phyloP scores from a whole-genome alignment of 2,329 filamentous ascomycete genomes.

The Chalaropsis thielavioides region DNA sequence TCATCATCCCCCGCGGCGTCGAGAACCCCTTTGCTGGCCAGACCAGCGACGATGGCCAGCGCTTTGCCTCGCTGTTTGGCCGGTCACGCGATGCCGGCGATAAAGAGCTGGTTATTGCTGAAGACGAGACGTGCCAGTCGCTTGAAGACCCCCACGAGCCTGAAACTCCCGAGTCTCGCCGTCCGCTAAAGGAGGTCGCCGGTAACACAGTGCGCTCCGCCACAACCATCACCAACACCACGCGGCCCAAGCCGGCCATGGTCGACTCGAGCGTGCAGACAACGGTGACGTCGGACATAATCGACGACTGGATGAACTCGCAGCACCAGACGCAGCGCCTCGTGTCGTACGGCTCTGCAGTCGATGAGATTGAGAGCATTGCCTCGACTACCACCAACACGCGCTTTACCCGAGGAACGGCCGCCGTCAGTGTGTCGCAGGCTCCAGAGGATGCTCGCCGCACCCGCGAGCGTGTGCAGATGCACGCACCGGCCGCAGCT shows the following conservation, averaged over 20 bases:
- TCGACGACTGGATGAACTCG: conserved; percentile 58
- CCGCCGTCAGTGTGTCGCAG: conserved; percentile 30
- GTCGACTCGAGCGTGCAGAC: conserved; percentile 53
- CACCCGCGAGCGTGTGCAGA: conserved; percentile 2
- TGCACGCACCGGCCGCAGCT: background rate
- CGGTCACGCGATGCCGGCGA: conserved; percentile 22
- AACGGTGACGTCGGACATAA: conserved; percentile 62
- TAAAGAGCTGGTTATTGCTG: conserved; percentile 37
- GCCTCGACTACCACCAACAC: conserved; percentile 27
- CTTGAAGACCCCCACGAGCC: conserved; percentile 28
- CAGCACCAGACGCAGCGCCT: conserved; percentile 25
- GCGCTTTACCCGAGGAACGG: conserved; percentile 1
- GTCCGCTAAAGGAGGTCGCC: conserved; percentile 48
- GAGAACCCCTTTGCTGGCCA: conserved; percentile 22
- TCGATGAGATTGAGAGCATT: conserved; percentile 48
- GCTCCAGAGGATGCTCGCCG: conserved; percentile 11
- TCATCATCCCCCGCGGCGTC: conserved; percentile 40
- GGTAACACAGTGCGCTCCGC: conserved; percentile 35
- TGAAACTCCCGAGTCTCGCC: conserved; percentile 40
- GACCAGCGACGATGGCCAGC: conserved; percentile 21
- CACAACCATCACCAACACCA: conserved; percentile 25
- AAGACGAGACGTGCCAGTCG: conserved; percentile 49
- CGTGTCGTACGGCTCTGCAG: conserved; percentile 20
- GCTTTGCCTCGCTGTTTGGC: conserved; percentile 32
- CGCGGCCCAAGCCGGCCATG: background rate